phyloP scores from a whole-genome alignment of 441 rosid species.

The Euphorbia celastroides region DNA sequence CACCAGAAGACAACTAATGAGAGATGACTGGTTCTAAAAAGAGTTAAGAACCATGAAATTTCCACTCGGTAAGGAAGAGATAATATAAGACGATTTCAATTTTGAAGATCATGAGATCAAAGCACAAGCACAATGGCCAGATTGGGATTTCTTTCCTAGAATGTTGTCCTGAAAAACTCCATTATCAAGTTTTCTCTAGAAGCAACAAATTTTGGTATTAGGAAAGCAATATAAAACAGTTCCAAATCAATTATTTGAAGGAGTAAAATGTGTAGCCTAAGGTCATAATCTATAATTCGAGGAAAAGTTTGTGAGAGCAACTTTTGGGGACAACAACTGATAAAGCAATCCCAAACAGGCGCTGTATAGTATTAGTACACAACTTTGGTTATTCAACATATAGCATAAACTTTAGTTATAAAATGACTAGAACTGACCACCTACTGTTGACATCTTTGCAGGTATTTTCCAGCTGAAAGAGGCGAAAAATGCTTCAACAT shows the following conservation, averaged over 20 bases:
- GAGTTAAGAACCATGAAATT: neutral
- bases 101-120: neutral
- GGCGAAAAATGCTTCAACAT: constrained; percentile 57
- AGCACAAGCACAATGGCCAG: neutral
- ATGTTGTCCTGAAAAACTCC: no score
- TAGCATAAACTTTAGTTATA: constrained; percentile 1
- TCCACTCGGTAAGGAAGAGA: neutral
- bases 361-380: no score
- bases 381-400: neutral
- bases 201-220: no score
- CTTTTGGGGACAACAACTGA: no score
- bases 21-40: neutral
- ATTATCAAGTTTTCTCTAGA: no score
- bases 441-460: constrained; percentile 19
- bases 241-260: no score
- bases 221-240: no score
- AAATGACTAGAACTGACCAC: constrained; percentile 24
- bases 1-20: neutral
- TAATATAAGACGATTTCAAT: neutral
- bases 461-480: constrained; percentile 79
- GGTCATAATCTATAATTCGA: no score
- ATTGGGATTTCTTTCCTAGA: no score
- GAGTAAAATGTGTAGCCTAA: no score
- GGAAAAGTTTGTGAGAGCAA: no score
- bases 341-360: no score